These are phyloP conservation scores for Schizonepeta tenuifolia DNA, from an alignment of 257 asterid species.

Conservation along the genomic window DNA sequence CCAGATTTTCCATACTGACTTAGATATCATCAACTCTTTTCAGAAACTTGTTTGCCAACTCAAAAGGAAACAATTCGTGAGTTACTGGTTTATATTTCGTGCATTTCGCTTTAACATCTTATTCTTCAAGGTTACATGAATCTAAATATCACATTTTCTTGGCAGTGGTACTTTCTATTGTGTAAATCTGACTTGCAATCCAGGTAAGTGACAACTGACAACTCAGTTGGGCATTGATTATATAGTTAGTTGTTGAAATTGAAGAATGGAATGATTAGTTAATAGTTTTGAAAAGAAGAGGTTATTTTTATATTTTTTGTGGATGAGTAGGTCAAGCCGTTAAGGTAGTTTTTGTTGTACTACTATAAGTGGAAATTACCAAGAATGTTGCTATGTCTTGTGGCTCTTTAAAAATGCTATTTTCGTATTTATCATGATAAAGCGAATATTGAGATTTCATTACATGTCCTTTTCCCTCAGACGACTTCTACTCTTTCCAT, in stretches of 20 bases:
- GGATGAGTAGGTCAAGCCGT: no score
- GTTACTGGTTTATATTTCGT: constrained; percentile 23
- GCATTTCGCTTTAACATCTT: not conserved
- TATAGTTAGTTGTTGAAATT: not conserved
- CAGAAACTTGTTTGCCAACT: constrained; percentile 72
- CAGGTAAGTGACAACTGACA: not conserved
- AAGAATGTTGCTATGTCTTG: no score
- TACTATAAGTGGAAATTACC: no score
- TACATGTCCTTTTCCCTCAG: not conserved
- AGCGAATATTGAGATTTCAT: no score
- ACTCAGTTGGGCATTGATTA: not conserved
- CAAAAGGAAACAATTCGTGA: constrained; percentile 52
- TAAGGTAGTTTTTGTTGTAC: no score
- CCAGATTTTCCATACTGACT: not conserved
- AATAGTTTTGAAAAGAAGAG: no score
- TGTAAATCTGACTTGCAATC: not conserved
- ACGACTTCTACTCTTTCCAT: not conserved
- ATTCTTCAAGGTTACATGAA: constrained; percentile 22
- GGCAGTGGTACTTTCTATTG: constrained; percentile 42
- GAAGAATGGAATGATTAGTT: not conserved
- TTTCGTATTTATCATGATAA: no score
- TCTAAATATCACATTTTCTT: constrained; percentile 22
- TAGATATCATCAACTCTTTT: constrained; percentile 8
- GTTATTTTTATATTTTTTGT: no score
- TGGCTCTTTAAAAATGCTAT: no score